phyloP scores from a whole-genome alignment of 75 land plant species.

The Sequoia sempervirens region DNA sequence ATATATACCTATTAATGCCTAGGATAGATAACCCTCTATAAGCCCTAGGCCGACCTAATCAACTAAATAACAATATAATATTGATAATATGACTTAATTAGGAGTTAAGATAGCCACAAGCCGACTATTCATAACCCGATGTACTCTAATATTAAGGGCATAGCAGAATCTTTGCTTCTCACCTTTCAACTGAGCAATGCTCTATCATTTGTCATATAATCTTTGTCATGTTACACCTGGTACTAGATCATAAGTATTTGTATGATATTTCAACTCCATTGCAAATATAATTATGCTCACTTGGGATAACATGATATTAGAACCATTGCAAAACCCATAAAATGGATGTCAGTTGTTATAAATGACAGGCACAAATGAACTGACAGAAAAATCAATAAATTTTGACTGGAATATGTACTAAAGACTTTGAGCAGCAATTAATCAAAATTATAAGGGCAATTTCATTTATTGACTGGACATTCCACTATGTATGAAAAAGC shows the following conservation, averaged over 20 bases:
- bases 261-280: background rate
- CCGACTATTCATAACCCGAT: no score
- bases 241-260: background rate
- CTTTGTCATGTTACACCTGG: background rate
- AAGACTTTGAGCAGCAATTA: background rate
- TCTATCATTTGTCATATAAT: background rate
- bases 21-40: no score
- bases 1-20: no score
- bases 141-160: no score
- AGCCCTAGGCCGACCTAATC: no score
- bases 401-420: background rate
- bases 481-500: background rate
- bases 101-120: no score
- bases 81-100: no score
- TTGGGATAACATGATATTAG: background rate
- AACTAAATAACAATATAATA: no score
- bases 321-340: background rate
- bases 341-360: background rate
- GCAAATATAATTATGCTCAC: background rate
- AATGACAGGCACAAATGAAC: background rate
- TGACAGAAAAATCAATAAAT: background rate
- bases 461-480: background rate
- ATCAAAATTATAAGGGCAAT: background rate
- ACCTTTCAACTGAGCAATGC: background rate
- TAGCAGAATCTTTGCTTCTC: background rate